Percentiles rank a stretch among this genome's conserved stretches.
phyloP scores from a whole-genome alignment of 495 filamentous ascomycete species.

The Talaromyces proteolyticus region DNA sequence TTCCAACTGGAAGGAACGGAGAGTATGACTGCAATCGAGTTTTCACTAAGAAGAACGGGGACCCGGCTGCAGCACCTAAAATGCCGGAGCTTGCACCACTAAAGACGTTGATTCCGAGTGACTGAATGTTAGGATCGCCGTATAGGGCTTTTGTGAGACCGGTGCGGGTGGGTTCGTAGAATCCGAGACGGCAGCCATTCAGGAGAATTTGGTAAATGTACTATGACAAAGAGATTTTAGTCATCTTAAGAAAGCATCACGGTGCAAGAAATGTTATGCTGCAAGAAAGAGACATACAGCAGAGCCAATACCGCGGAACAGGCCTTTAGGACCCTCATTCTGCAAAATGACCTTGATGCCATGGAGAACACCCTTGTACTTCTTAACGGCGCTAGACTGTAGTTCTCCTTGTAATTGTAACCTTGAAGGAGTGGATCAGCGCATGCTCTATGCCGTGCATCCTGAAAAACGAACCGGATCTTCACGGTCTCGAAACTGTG shows the following conservation, averaged over 20 bases:
- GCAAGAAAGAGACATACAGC: too few species aligned
- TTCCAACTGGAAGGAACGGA: conserved; percentile 90
- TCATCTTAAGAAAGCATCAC: background rate
- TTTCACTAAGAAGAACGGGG: conserved; percentile 98
- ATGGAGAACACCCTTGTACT: conserved; percentile 91
- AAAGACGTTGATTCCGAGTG: conserved; percentile 85
- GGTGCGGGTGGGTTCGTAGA: conserved; percentile 91
- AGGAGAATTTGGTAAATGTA: conserved; percentile 97
- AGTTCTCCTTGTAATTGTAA: conserved; percentile 97
- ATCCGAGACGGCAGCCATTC: conserved; percentile 93
- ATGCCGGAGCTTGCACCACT: conserved; percentile 83
- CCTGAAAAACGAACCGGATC: conserved; percentile 60
- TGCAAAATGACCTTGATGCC: conserved; percentile 84
- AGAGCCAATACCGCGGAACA: conserved; percentile 85
- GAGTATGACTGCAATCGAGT: conserved; percentile 93
- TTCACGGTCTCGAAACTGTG: conserved; percentile 99
- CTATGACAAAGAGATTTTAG: conserved; percentile 21
- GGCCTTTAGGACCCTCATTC: conserved; percentile 81
- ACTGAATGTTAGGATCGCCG: conserved; percentile 68
- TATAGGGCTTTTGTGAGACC: conserved; percentile 60
- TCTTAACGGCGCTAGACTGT: conserved; percentile 71
- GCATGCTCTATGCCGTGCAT: background rate
- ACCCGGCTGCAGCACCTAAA: conserved; percentile 82
- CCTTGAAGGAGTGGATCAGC: conserved; percentile 30
- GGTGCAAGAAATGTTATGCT: background rate